phyloP scores from a whole-genome alignment of 129 eudicot species.

The Flaveria bidentis region DNA sequence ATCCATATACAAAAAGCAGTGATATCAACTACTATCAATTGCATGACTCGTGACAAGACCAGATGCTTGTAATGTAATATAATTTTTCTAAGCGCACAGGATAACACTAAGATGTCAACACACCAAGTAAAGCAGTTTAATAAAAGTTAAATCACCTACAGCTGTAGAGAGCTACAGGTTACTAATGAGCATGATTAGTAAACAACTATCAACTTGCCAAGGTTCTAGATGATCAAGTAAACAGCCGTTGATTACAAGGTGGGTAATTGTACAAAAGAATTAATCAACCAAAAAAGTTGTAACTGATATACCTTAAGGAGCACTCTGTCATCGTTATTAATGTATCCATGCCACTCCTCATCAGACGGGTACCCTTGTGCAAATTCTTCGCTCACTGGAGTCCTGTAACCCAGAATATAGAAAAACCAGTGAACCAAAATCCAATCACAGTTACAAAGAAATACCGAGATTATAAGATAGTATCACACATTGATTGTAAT shows the following conservation, averaged over 20 bases:
- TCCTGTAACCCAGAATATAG: constrained; percentile 46
- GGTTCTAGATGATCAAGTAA: constrained; percentile 3
- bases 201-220: not conserved
- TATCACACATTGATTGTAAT: not conserved
- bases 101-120: constrained; percentile 10
- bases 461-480: not conserved
- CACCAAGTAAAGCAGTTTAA: not conserved
- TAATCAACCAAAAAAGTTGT: not conserved
- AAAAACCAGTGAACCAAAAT: no score
- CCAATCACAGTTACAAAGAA: not conserved
- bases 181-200: constrained; percentile 1
- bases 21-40: not conserved
- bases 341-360: constrained; percentile 94
- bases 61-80: constrained; percentile 22
- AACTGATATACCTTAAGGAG: constrained; percentile 71
- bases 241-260: not conserved
- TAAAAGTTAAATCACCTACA: not conserved
- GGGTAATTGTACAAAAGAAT: not conserved
- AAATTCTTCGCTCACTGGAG: constrained; percentile 64
- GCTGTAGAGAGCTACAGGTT: not conserved
- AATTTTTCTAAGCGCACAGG: not conserved
- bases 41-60: not conserved
- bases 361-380: constrained; percentile 92
- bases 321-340: constrained; percentile 83
- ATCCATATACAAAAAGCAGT: not conserved